Evolutionary conservation across 139 green algal species (phyloP).

Genomic region (Tetratostichococcus sp.): DNA sequence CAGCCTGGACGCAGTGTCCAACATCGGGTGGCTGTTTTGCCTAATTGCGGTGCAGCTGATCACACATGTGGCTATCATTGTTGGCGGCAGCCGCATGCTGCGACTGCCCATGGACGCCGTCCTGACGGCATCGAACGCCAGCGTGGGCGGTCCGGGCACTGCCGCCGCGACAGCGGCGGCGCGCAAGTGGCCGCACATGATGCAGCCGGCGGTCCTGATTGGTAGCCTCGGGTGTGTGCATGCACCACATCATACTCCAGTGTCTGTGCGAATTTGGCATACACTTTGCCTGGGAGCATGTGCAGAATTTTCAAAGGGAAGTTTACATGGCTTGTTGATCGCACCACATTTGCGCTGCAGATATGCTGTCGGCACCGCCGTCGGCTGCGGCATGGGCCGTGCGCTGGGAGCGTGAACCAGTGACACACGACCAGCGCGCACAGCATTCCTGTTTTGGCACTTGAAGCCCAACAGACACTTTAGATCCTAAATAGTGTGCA

Average conservation of each 20-base stretch:
- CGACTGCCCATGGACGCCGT: conserved; percentile 20
- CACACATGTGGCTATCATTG: conserved; percentile 28
- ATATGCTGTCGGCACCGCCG: neutral
- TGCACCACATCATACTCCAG: too few relatives aligned
- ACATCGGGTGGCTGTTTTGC: conserved; percentile 27
- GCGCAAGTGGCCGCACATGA: conserved; percentile 58
- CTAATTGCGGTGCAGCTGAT: conserved; percentile 50
- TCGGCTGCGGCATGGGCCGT: neutral
- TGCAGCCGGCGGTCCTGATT: conserved; percentile 63
- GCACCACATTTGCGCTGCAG: neutral
- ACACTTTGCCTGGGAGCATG: too few relatives aligned
- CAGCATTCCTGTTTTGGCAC: too few relatives aligned
- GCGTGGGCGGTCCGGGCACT: conserved; percentile 73
- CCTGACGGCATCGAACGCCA: conserved; percentile 67
- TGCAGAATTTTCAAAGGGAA: too few relatives aligned
- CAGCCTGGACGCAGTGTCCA: conserved; percentile 31
- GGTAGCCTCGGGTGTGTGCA: conserved; percentile 52
- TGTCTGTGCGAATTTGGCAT: too few relatives aligned
- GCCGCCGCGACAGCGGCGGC: conserved; percentile 65
- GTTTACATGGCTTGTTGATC: too few relatives aligned
- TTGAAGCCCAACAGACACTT: too few relatives aligned
- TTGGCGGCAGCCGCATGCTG: conserved; percentile 10
- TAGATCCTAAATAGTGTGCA: too few relatives aligned
- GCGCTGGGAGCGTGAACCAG: neutral
- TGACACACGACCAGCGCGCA: too few relatives aligned